phyloP scores from a whole-genome alignment of 148 eudicot genomes.

The Chenopodium quinoa region DNA sequence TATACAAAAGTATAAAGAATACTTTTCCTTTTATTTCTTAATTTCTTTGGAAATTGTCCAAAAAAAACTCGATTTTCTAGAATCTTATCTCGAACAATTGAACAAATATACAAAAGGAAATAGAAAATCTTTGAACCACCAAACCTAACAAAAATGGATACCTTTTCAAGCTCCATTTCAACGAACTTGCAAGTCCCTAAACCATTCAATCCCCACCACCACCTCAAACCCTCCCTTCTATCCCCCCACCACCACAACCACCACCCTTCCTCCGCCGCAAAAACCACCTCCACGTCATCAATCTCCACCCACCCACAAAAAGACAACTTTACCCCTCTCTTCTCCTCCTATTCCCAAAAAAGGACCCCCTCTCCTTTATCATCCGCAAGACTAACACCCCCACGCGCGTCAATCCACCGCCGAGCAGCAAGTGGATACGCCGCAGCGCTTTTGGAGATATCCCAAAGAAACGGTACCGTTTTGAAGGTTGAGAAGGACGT shows the following conservation, averaged over 20 bases:
- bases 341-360: slow-evolving; percentile 14
- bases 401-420: slow-evolving; percentile 22
- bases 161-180: slow-evolving; percentile 35
- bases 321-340: slow-evolving; percentile 31
- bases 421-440: slow-evolving; percentile 71
- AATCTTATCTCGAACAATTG: not conserved
- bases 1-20: not conserved
- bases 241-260: slow-evolving; percentile 4
- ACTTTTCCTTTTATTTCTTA: not conserved
- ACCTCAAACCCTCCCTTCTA: slow-evolving; percentile 17
- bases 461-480: slow-evolving; percentile 33
- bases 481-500: slow-evolving; percentile 42
- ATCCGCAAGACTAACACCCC: not conserved
- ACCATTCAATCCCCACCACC: slow-evolving; percentile 22
- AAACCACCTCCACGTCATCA: slow-evolving; percentile 18
- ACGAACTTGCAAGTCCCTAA: slow-evolving; percentile 28
- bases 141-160: slow-evolving; percentile 37
- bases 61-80: not conserved
- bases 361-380: slow-evolving; percentile 7
- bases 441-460: slow-evolving; percentile 62
- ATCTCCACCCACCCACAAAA: slow-evolving; percentile 24
- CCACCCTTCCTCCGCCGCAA: slow-evolving; percentile 19
- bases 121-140: not conserved
- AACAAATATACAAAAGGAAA: not conserved
- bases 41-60: not conserved